Conservation (phyloP, 1,139 yeast genomes). For the Debaryomycetaceae sp. region DNA sequence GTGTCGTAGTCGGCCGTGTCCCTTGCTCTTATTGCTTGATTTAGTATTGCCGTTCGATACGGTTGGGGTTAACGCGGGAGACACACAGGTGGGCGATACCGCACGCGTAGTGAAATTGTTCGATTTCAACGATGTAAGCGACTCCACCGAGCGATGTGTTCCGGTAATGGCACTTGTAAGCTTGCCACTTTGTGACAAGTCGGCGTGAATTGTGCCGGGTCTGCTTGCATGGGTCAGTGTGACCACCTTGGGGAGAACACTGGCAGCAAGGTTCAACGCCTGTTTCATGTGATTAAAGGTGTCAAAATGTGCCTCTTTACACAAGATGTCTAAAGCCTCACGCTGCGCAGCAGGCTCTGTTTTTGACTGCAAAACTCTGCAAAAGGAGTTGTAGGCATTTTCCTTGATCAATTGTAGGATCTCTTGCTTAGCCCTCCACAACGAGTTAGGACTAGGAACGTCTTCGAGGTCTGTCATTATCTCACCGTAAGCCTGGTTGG, state of each 20-base stretch:
- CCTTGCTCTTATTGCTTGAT: slow-evolving; percentile 6
- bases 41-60: too few relatives aligned
- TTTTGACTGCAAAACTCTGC: slow-evolving; percentile 6
- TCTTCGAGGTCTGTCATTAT: slow-evolving; percentile 24
- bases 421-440: slow-evolving; percentile 41
- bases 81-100: too few relatives aligned
- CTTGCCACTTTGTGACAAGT: too few relatives aligned
- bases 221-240: slow-evolving; percentile 9
- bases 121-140: too few relatives aligned
- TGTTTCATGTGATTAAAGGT: slow-evolving; percentile 2
- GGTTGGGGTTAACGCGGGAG: too few relatives aligned
- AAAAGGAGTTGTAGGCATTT: slow-evolving; percentile 31
- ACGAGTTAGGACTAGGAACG: slow-evolving; percentile 27
- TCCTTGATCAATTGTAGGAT: slow-evolving; percentile 41
- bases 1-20: slow-evolving; percentile 6
- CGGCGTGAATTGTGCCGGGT: slow-evolving; percentile 5
- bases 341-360: slow-evolving; percentile 1
- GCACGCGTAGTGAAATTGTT: too few relatives aligned
- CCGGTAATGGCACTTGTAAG: too few relatives aligned
- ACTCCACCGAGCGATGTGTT: too few relatives aligned
- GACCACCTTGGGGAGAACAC: too few relatives aligned
- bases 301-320: too few relatives aligned
- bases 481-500: slow-evolving; percentile 28
- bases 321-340: slow-evolving; percentile 6
- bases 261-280: too few relatives aligned